Percentiles rank a stretch among this genome's conserved stretches.
Conservation (phyloP, 495 filamentous ascomycete genomes). For the Neurospora sp. region DNA sequence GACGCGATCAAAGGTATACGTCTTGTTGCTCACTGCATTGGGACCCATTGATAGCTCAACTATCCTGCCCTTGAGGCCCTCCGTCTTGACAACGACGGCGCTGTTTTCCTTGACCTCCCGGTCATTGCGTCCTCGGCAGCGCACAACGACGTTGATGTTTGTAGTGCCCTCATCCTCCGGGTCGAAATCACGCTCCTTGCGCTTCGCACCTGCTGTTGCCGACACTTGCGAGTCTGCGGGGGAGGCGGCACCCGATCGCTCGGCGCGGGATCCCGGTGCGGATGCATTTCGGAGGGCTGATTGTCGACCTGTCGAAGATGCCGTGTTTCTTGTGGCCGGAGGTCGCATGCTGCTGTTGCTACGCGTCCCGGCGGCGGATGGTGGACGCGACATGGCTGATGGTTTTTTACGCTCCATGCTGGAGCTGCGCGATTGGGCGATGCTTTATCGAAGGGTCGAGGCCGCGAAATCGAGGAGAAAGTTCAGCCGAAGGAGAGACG, state of each 20-base stretch:
- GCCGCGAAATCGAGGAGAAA: neutral
- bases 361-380: slow-evolving; percentile 8
- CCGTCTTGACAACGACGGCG: slow-evolving; percentile 78
- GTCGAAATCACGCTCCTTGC: slow-evolving; percentile 78
- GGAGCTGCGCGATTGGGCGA: slow-evolving; percentile 5
- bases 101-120: slow-evolving; percentile 89
- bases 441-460: neutral
- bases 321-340: slow-evolving; percentile 5
- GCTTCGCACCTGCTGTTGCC: slow-evolving; percentile 48
- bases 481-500: neutral
- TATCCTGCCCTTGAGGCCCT: slow-evolving; percentile 71
- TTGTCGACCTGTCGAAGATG: slow-evolving; percentile 4
- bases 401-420: slow-evolving; percentile 24
- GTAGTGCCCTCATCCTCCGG: slow-evolving; percentile 59
- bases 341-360: slow-evolving; percentile 22
- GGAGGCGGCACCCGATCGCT: slow-evolving; percentile 43
- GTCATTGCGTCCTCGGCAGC: slow-evolving; percentile 86
- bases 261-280: slow-evolving; percentile 20
- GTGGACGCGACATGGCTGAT: slow-evolving; percentile 12
- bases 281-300: slow-evolving; percentile 9
- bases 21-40: slow-evolving; percentile 86
- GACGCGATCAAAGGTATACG: slow-evolving; percentile 92
- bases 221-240: slow-evolving; percentile 56
- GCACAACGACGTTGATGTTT: slow-evolving; percentile 93
- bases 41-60: slow-evolving; percentile 89